Percentiles rank a stretch among this genome's conserved stretches.
phyloP scores from a whole-genome alignment of 495 filamentous ascomycete genomes.

The Aspergillus haitiensis region DNA sequence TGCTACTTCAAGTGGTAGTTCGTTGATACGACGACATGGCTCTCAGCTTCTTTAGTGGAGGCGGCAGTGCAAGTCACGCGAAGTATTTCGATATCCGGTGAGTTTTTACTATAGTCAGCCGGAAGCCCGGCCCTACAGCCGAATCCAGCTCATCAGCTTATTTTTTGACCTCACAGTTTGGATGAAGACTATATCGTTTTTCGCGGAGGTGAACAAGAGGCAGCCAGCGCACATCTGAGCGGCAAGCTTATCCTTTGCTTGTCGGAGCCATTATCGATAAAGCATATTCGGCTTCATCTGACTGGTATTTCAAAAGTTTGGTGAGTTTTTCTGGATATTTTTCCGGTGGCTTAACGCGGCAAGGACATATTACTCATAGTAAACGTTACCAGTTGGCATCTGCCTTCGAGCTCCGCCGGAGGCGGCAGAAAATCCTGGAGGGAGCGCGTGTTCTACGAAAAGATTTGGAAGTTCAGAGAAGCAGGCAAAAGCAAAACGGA shows the following conservation, averaged over 20 bases:
- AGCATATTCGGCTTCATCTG: conserved; percentile 69
- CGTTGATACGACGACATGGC: conserved; percentile 39
- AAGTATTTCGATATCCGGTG: conserved; percentile 60
- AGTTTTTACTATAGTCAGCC: conserved; percentile 21
- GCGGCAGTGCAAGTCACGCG: conserved; percentile 49
- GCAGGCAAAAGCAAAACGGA: conserved; percentile 55
- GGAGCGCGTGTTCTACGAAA: conserved; percentile 57
- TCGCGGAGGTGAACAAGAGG: conserved; percentile 71
- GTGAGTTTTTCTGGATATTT: conserved; percentile 47
- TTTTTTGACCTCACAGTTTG: conserved; percentile 51
- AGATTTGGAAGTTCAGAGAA: conserved; percentile 55
- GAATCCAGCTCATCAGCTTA: conserved; percentile 16
- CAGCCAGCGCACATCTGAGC: conserved; percentile 70
- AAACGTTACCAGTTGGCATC: conserved; percentile 42
- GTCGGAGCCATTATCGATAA: conserved; percentile 64
- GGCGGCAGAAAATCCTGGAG: conserved; percentile 51
- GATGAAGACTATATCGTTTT: conserved; percentile 79
- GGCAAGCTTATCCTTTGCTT: conserved; percentile 76
- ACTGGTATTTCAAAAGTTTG: conserved; percentile 68
- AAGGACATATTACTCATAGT: conserved; percentile 18
- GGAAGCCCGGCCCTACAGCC: conserved; percentile 15
- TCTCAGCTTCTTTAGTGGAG: conserved; percentile 52
- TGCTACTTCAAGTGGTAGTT: conserved; percentile 2
- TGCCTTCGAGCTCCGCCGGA: conserved; percentile 45
- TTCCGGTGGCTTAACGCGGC: conserved; percentile 11